These are phyloP conservation scores for Microdochium nivale DNA, from an alignment of 2,329 filamentous ascomycete genomes.

Conservation along the genomic window DNA sequence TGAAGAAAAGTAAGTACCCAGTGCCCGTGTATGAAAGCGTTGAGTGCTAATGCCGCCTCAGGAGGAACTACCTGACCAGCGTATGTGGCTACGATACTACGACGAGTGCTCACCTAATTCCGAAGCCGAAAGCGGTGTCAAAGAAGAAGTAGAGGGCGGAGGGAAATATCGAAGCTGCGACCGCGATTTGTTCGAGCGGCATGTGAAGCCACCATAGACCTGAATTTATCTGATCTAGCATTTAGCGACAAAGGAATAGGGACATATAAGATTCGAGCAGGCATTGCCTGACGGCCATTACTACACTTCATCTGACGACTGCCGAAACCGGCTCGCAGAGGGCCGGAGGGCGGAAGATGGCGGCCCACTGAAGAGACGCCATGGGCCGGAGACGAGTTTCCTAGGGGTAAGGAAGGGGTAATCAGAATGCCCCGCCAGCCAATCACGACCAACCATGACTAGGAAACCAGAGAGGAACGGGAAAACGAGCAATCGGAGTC, in stretches of 20 bases:
- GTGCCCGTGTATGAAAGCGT: background rate
- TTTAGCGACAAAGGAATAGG: background rate
- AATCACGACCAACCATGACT: background rate
- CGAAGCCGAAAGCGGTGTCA: background rate
- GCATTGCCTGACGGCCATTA: background rate
- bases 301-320: background rate
- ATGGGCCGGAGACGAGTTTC: background rate
- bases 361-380: background rate
- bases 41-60: background rate
- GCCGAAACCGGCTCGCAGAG: background rate
- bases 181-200: no score
- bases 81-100: background rate
- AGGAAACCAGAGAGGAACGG: background rate
- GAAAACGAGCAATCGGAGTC: background rate
- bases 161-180: background rate
- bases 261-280: background rate
- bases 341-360: background rate
- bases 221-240: background rate
- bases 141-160: background rate
- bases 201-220: background rate
- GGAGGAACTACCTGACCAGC: background rate
- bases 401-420: background rate
- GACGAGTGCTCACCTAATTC: background rate
- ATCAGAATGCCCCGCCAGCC: background rate
- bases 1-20: conserved; percentile 64